Conservation (phyloP, 331 rosid genomes). For the Telfairia occidentalis region DNA sequence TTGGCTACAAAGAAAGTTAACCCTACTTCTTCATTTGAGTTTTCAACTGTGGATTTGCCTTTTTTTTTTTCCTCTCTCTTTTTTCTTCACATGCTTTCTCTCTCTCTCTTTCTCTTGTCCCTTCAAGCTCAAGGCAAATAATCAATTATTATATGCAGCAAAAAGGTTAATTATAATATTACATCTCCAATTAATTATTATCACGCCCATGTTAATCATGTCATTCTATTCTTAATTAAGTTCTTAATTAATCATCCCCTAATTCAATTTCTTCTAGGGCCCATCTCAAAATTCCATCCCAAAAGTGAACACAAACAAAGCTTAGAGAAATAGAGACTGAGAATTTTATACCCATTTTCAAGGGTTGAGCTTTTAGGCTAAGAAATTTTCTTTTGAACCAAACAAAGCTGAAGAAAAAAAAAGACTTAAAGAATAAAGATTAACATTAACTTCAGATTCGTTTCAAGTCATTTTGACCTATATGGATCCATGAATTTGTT, state of each 20-base stretch:
- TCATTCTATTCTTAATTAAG: neutral
- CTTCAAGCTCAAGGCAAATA: slow-evolving; percentile 46
- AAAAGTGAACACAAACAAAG: neutral
- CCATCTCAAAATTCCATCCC: neutral
- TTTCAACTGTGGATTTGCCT: slow-evolving; percentile 22
- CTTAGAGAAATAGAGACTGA: neutral
- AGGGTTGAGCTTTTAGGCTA: neutral
- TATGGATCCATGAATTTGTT: neutral
- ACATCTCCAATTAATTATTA: slow-evolving; percentile 15
- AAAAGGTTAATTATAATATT: neutral
- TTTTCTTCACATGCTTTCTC: slow-evolving; percentile 24
- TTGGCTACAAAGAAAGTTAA: slow-evolving; percentile 16
- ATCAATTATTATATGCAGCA: neutral
- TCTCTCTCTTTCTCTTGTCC: slow-evolving; percentile 28
- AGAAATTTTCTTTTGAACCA: neutral
- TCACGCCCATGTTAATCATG: slow-evolving; percentile 23
- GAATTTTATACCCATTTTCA: neutral
- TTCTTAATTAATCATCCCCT: neutral
- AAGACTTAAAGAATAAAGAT: neutral
- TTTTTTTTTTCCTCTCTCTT: neutral
- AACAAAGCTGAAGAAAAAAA: neutral
- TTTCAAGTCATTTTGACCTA: neutral
- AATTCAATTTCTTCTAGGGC: neutral
- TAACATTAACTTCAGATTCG: neutral
- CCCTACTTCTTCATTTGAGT: neutral